Percentiles rank a stretch among this genome's conserved stretches.
Evolutionary conservation across 345 rosid species (phyloP).

Genomic region (Gossypium ekmanianum): DNA sequence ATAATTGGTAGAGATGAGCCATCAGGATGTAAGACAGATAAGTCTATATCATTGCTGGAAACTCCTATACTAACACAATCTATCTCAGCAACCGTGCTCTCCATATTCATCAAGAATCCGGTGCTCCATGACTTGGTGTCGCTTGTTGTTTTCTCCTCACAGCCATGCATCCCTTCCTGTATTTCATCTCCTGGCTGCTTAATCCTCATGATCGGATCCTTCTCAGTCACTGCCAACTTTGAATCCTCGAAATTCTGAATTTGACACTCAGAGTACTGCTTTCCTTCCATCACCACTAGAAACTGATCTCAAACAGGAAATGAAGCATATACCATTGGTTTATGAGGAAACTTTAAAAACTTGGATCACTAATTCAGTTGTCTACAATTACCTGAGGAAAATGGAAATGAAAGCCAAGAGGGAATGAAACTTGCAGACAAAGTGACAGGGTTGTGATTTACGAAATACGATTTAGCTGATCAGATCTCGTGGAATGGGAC

Average conservation of each 20-base stretch:
- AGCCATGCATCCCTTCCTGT: background rate
- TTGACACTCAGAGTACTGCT: background rate
- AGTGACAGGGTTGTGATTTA: background rate
- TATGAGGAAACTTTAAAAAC: too few relatives aligned
- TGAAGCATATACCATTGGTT: too few relatives aligned
- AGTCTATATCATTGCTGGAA: slow-evolving; percentile 5
- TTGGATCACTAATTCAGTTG: background rate
- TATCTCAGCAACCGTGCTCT: slow-evolving; percentile 13
- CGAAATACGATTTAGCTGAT: background rate
- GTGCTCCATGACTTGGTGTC: background rate
- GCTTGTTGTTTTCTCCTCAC: background rate
- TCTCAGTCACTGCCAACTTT: background rate
- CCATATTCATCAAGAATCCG: background rate
- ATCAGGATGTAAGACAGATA: background rate
- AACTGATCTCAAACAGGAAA: background rate
- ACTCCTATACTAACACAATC: background rate
- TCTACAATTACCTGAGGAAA: background rate
- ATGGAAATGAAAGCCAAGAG: background rate
- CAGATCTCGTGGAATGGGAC: background rate
- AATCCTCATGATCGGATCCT: background rate
- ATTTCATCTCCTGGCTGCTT: background rate
- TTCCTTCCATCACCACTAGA: background rate
- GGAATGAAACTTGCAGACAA: background rate
- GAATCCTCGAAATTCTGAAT: background rate
- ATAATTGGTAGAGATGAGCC: background rate